These are phyloP conservation scores for Rhinocladiella similis DNA, from an alignment of 2,329 filamentous ascomycete genomes.

Conservation along the genomic window DNA sequence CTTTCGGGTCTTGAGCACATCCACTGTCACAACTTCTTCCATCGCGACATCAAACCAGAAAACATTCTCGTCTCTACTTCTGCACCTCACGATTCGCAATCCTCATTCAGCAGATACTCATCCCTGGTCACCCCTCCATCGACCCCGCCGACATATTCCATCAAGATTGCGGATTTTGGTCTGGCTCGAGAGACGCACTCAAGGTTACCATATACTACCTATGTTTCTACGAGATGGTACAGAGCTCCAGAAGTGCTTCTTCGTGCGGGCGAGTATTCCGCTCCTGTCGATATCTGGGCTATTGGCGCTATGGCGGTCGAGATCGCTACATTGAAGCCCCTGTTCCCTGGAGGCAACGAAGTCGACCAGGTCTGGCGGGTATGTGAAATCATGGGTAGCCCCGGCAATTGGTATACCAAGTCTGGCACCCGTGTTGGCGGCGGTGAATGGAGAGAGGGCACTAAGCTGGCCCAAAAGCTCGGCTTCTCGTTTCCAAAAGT, in stretches of 20 bases:
- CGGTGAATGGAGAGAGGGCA: constrained; percentile 96
- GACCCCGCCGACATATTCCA: constrained; percentile 88
- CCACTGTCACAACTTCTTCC: constrained; percentile 95
- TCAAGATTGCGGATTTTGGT: constrained; percentile 98
- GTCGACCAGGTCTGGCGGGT: constrained; percentile 99
- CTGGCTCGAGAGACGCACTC: constrained; percentile 97
- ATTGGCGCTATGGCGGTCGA: constrained; percentile 98
- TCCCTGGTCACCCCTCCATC: constrained; percentile 90
- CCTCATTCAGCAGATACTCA: constrained; percentile 90
- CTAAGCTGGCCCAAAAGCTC: constrained; percentile 87
- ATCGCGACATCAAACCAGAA: constrained; percentile 98
- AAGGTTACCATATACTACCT: constrained; percentile 94
- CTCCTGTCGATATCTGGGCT: constrained; percentile 97
- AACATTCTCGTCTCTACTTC: constrained; percentile 97
- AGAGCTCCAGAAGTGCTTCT: constrained; percentile 88
- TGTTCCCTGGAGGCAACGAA: constrained; percentile 97
- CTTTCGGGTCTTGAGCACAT: constrained; percentile 96
- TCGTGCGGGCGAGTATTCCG: constrained; percentile 92
- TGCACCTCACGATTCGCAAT: constrained; percentile 74
- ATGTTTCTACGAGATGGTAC: constrained; percentile 97
- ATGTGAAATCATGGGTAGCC: constrained; percentile 98
- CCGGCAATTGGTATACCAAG: constrained; percentile 97
- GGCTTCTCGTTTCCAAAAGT: constrained; percentile 95
- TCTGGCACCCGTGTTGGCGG: constrained; percentile 82
- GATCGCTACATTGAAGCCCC: constrained; percentile 90